Evolutionary conservation across 305 asterid genomes (phyloP), one percentile per base, ranked within the genome.

Genomic region (Fraxinus platypoda): DNA sequence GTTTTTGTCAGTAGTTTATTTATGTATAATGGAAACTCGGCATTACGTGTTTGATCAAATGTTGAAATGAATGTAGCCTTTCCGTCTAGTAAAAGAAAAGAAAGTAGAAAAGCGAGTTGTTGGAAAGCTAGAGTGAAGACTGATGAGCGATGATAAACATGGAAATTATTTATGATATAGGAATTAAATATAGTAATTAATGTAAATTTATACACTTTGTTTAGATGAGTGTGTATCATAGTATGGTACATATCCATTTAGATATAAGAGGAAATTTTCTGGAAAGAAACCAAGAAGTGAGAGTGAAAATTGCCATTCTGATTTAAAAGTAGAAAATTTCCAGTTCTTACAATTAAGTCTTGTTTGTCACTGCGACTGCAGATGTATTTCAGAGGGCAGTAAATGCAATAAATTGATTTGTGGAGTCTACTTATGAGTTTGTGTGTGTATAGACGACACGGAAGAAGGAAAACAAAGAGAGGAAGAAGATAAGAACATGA

Each of bases 41-140:
- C 81, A 64, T 66, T 66, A 83, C 43, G 82, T 81, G 85, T 80
- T 84, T 74, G 87, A 80, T 88, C 81, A 81, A 73, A 30, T 78
- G 86, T 68, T 68, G 80, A 66, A 77, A 37, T 31, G 54, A 85
- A 77, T 74, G 73, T 13, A 23, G 76, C 76, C 23, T 35, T 15
- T 19, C 28, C 33, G 34, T 70, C 21, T n/a, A 70, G 75, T 6
- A 0, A 28, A 5, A 68, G 0, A 3, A 6, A 25, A 70, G 6
- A 23, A 19, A 64, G 33, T 62, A 9, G 30, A 62, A 23, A 2
- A 59, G 28, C 13, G 28, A 59, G 70, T 21, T 21, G 70, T 59
- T 21, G 13, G 30, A 59, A 8, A 59, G 70, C 30, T 59, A 21
- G 30, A 64, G 73, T 25, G 8, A 64, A 68, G 25, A 68, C 37